phyloP scores from a whole-genome alignment of 2,329 filamentous ascomycete genomes.

The Sordariomycetes sp. region DNA sequence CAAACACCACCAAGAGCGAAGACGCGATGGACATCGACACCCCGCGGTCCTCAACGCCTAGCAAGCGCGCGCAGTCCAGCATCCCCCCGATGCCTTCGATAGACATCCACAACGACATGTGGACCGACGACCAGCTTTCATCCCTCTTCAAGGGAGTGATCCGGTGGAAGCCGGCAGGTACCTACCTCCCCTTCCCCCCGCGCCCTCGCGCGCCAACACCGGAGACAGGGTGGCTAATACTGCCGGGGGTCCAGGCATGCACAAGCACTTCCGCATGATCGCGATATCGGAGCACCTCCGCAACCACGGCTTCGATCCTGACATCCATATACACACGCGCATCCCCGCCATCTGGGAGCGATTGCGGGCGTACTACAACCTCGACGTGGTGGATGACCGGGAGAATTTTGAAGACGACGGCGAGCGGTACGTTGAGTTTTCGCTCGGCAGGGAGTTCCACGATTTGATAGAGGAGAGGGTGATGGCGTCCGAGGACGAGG shows the following conservation, averaged over 20 bases:
- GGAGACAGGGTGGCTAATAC: background rate
- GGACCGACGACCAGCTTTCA: conserved; percentile 93
- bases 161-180: conserved; percentile 90
- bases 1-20: conserved; percentile 36
- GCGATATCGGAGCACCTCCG: conserved; percentile 69
- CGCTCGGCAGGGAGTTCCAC: conserved; percentile 29
- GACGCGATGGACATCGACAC: conserved; percentile 49
- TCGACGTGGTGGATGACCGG: conserved; percentile 74
- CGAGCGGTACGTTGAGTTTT: conserved; percentile 53
- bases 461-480: conserved; percentile 24
- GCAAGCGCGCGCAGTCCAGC: background rate
- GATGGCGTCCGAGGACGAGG: background rate
- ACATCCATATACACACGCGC: conserved; percentile 62
- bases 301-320: conserved; percentile 65
- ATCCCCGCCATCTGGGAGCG: conserved; percentile 91
- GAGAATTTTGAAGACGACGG: conserved; percentile 51
- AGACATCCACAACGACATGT: conserved; percentile 20
- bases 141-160: conserved; percentile 89
- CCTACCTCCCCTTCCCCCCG: background rate
- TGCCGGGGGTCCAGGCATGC: conserved; percentile 52
- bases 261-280: conserved; percentile 89
- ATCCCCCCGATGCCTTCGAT: background rate
- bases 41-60: conserved; percentile 16
- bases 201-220: background rate
- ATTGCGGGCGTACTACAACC: conserved; percentile 69